Evolutionary conservation across 805 yeast species (phyloP).

Genomic region (Phaffomyces opuntiae): DNA sequence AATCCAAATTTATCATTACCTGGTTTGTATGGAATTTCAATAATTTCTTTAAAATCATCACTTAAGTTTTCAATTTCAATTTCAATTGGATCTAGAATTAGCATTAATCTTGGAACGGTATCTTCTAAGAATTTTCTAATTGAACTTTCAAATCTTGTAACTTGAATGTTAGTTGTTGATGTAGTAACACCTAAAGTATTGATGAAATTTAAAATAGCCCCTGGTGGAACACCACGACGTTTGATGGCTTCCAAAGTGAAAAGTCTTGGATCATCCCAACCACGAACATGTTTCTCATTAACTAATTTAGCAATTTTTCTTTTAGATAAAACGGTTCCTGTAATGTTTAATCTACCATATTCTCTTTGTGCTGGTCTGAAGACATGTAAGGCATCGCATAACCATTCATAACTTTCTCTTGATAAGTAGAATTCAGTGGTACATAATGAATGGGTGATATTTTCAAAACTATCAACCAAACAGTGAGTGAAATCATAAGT

Average conservation of each 20-base stretch:
- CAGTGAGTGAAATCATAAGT: constrained; percentile 99
- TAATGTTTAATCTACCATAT: constrained; percentile 90
- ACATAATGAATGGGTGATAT: constrained; percentile 92
- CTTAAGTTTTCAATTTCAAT: constrained; percentile 76
- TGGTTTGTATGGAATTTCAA: constrained; percentile 85
- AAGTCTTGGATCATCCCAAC: constrained; percentile 98
- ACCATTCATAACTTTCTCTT: constrained; percentile 96
- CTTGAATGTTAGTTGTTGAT: constrained; percentile 85
- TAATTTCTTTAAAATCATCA: constrained; percentile 62
- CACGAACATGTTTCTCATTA: constrained; percentile 73
- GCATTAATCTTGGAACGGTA: constrained; percentile 91
- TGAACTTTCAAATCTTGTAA: constrained; percentile 80
- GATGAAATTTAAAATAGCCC: constrained; percentile 88
- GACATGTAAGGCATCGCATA: constrained; percentile 90
- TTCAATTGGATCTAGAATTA: constrained; percentile 80
- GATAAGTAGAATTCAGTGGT: constrained; percentile 91
- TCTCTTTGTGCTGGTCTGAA: constrained; percentile 99
- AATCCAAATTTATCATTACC: constrained; percentile 75
- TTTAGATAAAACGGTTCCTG: constrained; percentile 92
- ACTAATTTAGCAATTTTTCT: constrained; percentile 94
- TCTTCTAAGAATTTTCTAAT: constrained; percentile 83
- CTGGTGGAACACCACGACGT: constrained; percentile 98
- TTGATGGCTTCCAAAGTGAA: constrained; percentile 90
- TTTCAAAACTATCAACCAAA: constrained; percentile 95
- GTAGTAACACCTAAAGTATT: constrained; percentile 97